A percentile compares a stretch with the other conserved stretches of the same genome.
Conservation (phyloP, 495 filamentous ascomycete species). For the Aspergillus nanangensis region DNA sequence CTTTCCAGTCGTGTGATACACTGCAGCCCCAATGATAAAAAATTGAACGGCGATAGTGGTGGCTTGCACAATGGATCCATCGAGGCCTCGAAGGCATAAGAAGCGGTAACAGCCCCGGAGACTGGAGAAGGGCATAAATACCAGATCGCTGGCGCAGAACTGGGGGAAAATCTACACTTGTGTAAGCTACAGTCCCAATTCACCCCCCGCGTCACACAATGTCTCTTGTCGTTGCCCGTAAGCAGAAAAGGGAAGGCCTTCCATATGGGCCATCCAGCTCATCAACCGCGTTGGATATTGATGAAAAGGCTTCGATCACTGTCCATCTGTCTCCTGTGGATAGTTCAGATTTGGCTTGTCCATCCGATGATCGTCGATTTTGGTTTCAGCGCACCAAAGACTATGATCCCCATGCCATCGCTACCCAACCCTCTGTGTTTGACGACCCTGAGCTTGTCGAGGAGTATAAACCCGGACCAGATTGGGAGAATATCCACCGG, state of each 20-base stretch:
- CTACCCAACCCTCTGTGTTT: constrained; percentile 51
- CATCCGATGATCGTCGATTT: constrained; percentile 14
- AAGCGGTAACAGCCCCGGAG: not conserved
- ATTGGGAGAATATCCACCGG: constrained; percentile 49
- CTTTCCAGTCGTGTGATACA: not conserved
- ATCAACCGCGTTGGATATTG: constrained; percentile 2
- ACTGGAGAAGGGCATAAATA: not conserved
- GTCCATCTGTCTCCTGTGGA: not conserved
- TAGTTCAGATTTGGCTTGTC: constrained; percentile 12
- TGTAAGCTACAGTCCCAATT: too few relatives aligned
- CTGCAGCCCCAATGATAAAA: not conserved
- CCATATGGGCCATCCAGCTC: not conserved
- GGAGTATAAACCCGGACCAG: constrained; percentile 44
- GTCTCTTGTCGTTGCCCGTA: constrained; percentile 9
- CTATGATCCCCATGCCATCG: constrained; percentile 46
- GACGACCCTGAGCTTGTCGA: constrained; percentile 47
- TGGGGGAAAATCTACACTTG: too few relatives aligned
- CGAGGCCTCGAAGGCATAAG: not conserved
- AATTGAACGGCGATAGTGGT: too few relatives aligned
- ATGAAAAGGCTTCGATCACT: constrained; percentile 5
- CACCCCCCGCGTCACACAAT: not conserved
- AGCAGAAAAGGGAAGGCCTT: not conserved
- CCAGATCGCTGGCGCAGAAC: too few relatives aligned
- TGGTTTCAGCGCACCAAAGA: constrained; percentile 22
- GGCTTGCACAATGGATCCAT: not conserved